phyloP scores from a whole-genome alignment of 345 rosid species.

The Brassica nigra region DNA sequence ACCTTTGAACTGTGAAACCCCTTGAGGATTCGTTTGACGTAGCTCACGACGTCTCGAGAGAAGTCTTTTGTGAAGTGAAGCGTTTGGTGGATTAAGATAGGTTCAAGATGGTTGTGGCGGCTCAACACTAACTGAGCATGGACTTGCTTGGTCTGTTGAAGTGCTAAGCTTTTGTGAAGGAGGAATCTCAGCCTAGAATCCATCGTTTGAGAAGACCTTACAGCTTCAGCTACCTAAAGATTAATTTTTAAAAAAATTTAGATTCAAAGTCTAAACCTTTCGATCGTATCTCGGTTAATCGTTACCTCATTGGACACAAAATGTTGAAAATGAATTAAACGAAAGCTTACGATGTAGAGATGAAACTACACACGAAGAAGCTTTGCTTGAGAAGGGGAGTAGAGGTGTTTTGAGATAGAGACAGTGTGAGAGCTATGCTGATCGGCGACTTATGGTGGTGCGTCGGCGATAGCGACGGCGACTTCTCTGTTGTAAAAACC shows the following conservation, averaged over 20 bases:
- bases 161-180: slow-evolving; percentile 37
- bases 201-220: slow-evolving; percentile 5
- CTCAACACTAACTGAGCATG: slow-evolving; percentile 55
- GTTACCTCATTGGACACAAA: not conserved
- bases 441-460: not conserved
- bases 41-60: slow-evolving; percentile 45
- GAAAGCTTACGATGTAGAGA: not conserved
- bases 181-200: slow-evolving; percentile 41
- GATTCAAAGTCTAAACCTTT: not conserved
- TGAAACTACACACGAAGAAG: not conserved
- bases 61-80: slow-evolving; percentile 42
- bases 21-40: slow-evolving; percentile 50
- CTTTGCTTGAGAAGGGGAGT: not conserved
- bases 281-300: not conserved
- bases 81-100: slow-evolving; percentile 52
- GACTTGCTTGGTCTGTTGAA: slow-evolving; percentile 51
- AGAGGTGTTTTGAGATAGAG: not conserved
- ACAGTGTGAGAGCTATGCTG: not conserved
- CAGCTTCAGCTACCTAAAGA: slow-evolving; percentile 4
- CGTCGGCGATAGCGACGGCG: slow-evolving; percentile 17
- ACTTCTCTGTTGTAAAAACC: not conserved
- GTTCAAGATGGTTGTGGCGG: slow-evolving; percentile 43
- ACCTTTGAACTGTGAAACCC: slow-evolving; percentile 16
- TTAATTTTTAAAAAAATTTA: not conserved
- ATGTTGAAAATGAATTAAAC: not conserved